phyloP scores from a whole-genome alignment of 768 basidiomycete genomes.

The Lentinula lateritia region DNA sequence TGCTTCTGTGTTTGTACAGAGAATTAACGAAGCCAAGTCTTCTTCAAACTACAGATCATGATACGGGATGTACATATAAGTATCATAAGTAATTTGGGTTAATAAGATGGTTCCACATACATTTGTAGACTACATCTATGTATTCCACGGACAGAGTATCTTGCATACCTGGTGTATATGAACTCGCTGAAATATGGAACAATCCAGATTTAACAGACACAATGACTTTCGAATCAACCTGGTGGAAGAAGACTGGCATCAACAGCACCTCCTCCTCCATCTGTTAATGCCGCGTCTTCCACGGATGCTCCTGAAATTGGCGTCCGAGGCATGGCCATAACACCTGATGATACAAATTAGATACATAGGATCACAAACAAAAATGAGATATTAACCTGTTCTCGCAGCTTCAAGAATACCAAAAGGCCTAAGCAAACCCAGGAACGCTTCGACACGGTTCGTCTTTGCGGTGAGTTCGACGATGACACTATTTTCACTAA shows the following conservation, averaged over 20 bases:
- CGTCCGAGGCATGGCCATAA: constrained; percentile 98
- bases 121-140: not conserved
- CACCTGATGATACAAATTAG: constrained; percentile 48
- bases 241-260: constrained; percentile 94
- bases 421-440: constrained; percentile 87
- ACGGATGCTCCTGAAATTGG: constrained; percentile 64
- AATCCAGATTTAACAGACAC: too few species aligned
- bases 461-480: constrained; percentile 95
- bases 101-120: not conserved
- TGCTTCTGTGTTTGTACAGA: constrained; percentile 32
- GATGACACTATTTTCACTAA: constrained; percentile 91
- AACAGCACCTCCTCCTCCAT: constrained; percentile 57
- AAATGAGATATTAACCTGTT: constrained; percentile 53
- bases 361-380: constrained; percentile 1
- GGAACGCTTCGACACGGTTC: constrained; percentile 85
- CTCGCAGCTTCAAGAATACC: constrained; percentile 94
- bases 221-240: constrained; percentile 45
- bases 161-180: constrained; percentile 9
- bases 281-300: constrained; percentile 31
- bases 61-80: too few species aligned
- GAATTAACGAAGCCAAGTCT: constrained; percentile 23
- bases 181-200: not conserved
- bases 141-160: not conserved
- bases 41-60: not conserved
- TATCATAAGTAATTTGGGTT: not conserved